These are phyloP conservation scores for Oryza glaberrima DNA, from an alignment of 176 grass and related monocot species.

Conservation along the genomic window DNA sequence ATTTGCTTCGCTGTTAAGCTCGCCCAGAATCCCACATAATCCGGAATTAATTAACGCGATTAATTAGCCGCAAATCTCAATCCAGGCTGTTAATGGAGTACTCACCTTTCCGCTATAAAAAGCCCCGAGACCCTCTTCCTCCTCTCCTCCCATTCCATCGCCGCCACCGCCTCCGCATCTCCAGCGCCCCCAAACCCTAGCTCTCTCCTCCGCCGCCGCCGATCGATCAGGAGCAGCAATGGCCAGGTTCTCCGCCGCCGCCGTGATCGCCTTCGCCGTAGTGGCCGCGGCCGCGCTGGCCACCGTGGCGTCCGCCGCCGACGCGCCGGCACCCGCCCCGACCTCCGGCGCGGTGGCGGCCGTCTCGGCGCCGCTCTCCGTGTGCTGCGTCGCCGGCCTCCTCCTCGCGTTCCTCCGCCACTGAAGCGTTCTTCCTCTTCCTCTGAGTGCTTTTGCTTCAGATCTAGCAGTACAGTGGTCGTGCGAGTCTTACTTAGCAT, in stretches of 20 bases:
- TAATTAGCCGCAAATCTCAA: not conserved
- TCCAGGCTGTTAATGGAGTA: constrained; percentile 40
- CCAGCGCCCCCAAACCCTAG: constrained; percentile 29
- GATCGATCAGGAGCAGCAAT: constrained; percentile 19
- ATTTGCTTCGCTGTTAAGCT: not conserved
- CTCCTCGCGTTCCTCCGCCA: constrained; percentile 49
- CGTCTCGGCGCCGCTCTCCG: constrained; percentile 47
- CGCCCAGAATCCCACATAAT: not conserved
- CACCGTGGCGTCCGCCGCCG: constrained; percentile 35
- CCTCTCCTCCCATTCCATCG: not conserved
- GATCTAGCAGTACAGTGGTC: constrained; percentile 14
- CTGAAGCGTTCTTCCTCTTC: constrained; percentile 9
- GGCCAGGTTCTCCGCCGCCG: constrained; percentile 39
- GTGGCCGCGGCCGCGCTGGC: constrained; percentile 22
- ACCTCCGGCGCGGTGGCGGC: constrained; percentile 24
- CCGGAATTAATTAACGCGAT: not conserved
- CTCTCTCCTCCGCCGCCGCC: not conserved
- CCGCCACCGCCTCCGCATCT: not conserved
- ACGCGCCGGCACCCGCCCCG: constrained; percentile 47
- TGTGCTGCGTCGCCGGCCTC: constrained; percentile 43
- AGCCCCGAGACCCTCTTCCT: not conserved
- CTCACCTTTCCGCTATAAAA: not conserved
- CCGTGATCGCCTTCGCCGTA: not conserved
- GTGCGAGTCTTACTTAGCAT: not conserved
- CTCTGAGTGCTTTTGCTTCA: not conserved